phyloP scores from a whole-genome alignment of 306 rosid genomes.

The Rosa multiflora region DNA sequence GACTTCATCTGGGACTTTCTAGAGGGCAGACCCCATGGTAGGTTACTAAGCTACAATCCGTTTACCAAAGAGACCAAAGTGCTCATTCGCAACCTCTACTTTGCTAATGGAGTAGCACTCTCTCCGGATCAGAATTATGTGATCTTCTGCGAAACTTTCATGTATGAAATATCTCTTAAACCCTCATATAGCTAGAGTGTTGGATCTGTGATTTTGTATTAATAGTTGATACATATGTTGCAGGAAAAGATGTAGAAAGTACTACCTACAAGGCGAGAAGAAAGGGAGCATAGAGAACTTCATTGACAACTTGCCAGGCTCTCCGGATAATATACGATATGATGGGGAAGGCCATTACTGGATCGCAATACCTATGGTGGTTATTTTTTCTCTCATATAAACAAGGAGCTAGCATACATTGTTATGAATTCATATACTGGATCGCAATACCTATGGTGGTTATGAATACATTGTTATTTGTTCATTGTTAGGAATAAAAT shows the following conservation, averaged over 20 bases:
- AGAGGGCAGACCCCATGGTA: no score
- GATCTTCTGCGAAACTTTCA: no score
- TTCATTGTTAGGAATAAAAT: neutral
- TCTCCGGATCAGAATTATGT: no score
- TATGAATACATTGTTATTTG: no score
- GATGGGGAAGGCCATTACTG: slow-evolving; percentile 61
- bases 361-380: slow-evolving; percentile 49
- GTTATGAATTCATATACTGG: no score
- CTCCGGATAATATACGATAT: slow-evolving; percentile 66
- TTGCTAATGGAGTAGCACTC: no score
- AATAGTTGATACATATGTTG: neutral
- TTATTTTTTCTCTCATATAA: neutral
- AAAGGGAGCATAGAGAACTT: slow-evolving; percentile 54
- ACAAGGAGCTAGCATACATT: no score
- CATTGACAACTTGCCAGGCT: slow-evolving; percentile 47
- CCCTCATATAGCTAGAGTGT: neutral
- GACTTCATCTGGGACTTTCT: no score
- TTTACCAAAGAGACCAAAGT: no score
- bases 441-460: no score
- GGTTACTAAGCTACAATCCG: no score
- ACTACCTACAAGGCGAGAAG: slow-evolving; percentile 46
- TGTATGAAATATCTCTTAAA: neutral
- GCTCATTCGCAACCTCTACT: no score
- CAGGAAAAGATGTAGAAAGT: slow-evolving; percentile 62
- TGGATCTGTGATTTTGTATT: neutral